Percentiles rank a stretch among this genome's conserved stretches.
These are phyloP conservation scores for Toxoplasma gondii DNA, from an alignment of 169 alveolate species.

Conservation along the genomic window DNA sequence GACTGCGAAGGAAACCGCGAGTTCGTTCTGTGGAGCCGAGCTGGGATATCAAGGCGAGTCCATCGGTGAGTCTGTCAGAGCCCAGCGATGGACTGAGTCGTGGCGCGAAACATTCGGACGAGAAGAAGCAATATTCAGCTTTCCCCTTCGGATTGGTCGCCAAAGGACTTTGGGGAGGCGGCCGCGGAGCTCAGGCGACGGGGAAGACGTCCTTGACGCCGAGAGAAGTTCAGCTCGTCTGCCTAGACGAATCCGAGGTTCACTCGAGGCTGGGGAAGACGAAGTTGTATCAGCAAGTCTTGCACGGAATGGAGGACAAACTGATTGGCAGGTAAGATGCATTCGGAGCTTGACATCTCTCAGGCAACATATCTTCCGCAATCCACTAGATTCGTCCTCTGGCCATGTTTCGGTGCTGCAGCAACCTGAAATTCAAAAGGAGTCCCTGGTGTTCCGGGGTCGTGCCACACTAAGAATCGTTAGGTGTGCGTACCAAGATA, in stretches of 20 bases:
- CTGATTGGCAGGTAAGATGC: background rate
- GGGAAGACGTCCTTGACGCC: background rate
- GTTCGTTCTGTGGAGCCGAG: constrained; percentile 1
- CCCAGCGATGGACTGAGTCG: background rate
- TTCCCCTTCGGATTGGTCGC: constrained; percentile 24
- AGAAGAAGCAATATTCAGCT: background rate
- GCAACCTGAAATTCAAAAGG: too few species aligned
- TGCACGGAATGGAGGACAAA: constrained; percentile 21
- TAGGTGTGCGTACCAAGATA: too few species aligned
- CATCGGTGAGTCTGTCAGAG: background rate
- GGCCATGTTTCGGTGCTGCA: too few species aligned
- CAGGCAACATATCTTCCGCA: background rate
- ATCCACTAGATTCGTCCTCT: too few species aligned
- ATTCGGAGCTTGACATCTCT: background rate
- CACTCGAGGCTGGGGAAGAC: constrained; percentile 24
- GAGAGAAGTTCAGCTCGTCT: constrained; percentile 4
- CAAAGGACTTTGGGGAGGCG: constrained; percentile 13
- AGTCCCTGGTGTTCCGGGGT: too few species aligned
- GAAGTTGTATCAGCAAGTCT: background rate
- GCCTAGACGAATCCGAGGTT: constrained; percentile 2
- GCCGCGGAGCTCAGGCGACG: background rate
- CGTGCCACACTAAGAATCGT: too few species aligned
- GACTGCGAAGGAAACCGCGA: constrained; percentile 18
- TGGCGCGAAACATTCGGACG: background rate
- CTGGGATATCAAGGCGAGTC: background rate